Conservation (phyloP, 768 basidiomycete genomes). For the Termitomyces sp. region DNA sequence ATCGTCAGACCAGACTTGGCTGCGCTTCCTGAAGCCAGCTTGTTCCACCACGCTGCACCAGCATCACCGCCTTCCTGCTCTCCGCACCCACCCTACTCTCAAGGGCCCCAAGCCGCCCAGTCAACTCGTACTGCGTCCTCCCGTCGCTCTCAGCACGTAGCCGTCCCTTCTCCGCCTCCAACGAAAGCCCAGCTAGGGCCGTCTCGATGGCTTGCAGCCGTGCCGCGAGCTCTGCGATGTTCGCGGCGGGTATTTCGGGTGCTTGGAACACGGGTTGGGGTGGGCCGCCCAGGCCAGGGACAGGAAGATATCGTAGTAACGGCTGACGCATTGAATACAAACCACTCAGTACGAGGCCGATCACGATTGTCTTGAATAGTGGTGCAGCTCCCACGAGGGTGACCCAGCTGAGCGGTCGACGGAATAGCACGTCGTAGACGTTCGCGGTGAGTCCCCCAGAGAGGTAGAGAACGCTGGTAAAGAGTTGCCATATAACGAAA, state of each 20-base stretch:
- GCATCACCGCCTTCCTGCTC: slow-evolving; percentile 34
- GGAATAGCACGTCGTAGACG: slow-evolving; percentile 42
- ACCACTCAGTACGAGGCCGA: slow-evolving; percentile 41
- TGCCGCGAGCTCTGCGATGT: slow-evolving; percentile 61
- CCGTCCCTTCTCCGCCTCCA: slow-evolving; percentile 49
- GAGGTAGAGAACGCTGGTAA: slow-evolving; percentile 36
- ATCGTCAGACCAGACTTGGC: slow-evolving; percentile 50
- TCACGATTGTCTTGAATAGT: slow-evolving; percentile 37
- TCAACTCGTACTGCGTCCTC: slow-evolving; percentile 47
- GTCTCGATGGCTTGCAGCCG: slow-evolving; percentile 64
- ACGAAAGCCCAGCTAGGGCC: slow-evolving; percentile 55
- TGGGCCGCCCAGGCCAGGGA: slow-evolving; percentile 19
- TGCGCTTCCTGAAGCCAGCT: slow-evolving; percentile 43
- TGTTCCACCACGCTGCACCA: slow-evolving; percentile 69
- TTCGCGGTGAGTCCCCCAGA: slow-evolving; percentile 49
- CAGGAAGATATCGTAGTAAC: slow-evolving; percentile 27
- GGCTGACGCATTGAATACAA: slow-evolving; percentile 42
- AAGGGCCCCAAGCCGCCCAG: slow-evolving; percentile 50
- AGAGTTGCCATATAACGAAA: slow-evolving; percentile 23
- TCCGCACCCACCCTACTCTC: slow-evolving; percentile 46
- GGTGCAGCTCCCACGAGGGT: slow-evolving; percentile 21
- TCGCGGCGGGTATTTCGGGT: slow-evolving; percentile 57
- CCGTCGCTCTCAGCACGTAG: slow-evolving; percentile 50
- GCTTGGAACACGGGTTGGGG: slow-evolving; percentile 38
- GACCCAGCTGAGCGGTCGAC: slow-evolving; percentile 43